phyloP scores from a whole-genome alignment of 768 basidiomycete genomes.

The Polyporus arcularius region DNA sequence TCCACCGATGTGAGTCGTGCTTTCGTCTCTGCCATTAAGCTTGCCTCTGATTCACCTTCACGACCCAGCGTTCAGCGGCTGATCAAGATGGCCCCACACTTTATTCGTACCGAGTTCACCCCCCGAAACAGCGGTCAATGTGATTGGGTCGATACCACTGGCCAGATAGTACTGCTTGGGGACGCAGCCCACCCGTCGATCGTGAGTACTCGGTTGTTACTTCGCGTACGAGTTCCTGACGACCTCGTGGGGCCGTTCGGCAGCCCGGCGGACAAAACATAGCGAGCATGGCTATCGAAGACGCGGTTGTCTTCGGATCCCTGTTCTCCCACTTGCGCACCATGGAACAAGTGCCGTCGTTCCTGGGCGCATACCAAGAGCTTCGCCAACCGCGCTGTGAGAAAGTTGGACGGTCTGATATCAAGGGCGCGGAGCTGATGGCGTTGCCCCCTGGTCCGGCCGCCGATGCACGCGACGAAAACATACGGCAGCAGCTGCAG shows the following conservation, averaged over 20 bases:
- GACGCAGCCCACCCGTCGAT: slow-evolving; percentile 62
- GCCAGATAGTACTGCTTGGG: slow-evolving; percentile 54
- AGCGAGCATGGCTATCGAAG: slow-evolving; percentile 57
- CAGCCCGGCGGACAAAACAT: slow-evolving; percentile 59
- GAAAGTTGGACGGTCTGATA: too few relatives aligned
- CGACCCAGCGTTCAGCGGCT: slow-evolving; percentile 36
- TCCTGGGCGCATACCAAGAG: slow-evolving; percentile 60
- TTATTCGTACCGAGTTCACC: slow-evolving; percentile 41
- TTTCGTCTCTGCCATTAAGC: not conserved
- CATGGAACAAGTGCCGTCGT: slow-evolving; percentile 47
- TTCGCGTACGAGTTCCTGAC: not conserved
- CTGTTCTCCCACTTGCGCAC: slow-evolving; percentile 58
- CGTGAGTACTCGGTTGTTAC: slow-evolving; percentile 37
- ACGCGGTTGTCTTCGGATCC: slow-evolving; percentile 60
- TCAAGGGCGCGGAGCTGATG: too few relatives aligned
- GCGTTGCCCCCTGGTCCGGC: too few relatives aligned
- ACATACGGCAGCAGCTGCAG: too few relatives aligned
- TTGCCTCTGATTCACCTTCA: slow-evolving; percentile 19
- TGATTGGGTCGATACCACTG: slow-evolving; percentile 50
- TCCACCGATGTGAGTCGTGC: slow-evolving; percentile 41
- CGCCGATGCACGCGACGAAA: too few relatives aligned
- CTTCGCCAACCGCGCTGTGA: slow-evolving; percentile 42
- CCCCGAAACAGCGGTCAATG: slow-evolving; percentile 37
- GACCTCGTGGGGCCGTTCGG: not conserved
- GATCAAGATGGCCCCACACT: slow-evolving; percentile 35